Conservation (phyloP, 1,284 basidiomycete genomes). For the Cryptococcus sp. region DNA sequence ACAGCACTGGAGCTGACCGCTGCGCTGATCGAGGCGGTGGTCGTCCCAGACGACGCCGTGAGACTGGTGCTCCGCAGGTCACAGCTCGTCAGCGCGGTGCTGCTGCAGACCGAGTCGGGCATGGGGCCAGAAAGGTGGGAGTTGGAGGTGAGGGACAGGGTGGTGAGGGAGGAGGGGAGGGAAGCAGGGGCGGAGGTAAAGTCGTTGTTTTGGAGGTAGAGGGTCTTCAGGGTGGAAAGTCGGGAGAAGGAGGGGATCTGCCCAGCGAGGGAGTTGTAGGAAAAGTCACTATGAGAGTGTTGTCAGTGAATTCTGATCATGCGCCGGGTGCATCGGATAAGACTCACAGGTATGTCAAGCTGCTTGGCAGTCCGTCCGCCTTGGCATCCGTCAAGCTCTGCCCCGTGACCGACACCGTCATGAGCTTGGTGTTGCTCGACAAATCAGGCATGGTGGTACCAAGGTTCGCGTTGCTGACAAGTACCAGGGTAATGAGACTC, state of each 20-base stretch:
- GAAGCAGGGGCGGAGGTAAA: constrained; percentile 32
- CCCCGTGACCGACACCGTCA: constrained; percentile 37
- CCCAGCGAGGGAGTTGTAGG: constrained; percentile 40
- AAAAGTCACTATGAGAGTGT: constrained; percentile 34
- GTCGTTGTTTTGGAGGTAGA: constrained; percentile 42
- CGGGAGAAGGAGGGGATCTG: constrained; percentile 28
- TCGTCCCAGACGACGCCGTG: background rate
- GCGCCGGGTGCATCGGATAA: background rate
- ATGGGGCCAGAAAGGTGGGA: constrained; percentile 31
- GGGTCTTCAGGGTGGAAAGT: constrained; percentile 28
- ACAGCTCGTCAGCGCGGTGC: constrained; percentile 30
- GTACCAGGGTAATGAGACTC: constrained; percentile 26
- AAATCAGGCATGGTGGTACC: constrained; percentile 37
- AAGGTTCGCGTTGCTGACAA: constrained; percentile 40
- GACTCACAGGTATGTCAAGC: constrained; percentile 41
- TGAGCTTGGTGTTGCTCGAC: constrained; percentile 21
- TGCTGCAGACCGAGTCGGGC: constrained; percentile 30
- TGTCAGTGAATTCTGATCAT: constrained; percentile 3
- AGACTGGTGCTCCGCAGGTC: constrained; percentile 37
- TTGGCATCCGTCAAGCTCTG: constrained; percentile 24
- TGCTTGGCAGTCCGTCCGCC: constrained; percentile 23
- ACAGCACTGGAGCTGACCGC: no score
- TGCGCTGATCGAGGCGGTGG: no score
- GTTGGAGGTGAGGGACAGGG: constrained; percentile 42
- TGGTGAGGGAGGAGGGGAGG: constrained; percentile 32